Conservation (phyloP, 768 basidiomycete genomes). For the Cubamyces sp. region DNA sequence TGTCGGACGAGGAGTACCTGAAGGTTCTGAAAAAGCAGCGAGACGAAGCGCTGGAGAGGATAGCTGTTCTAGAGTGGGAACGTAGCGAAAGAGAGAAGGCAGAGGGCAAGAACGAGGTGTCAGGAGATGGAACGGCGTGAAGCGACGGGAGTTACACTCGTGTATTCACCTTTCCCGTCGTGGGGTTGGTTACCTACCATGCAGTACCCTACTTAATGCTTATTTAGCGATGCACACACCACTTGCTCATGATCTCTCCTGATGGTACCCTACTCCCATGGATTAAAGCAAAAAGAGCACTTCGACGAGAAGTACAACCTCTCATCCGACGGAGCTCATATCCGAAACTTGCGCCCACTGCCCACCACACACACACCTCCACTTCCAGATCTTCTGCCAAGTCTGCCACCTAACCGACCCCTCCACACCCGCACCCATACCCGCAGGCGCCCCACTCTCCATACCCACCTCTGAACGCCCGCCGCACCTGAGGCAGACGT, state of each 20-base stretch:
- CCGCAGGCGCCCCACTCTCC: conserved; percentile 30
- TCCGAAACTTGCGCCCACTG: conserved; percentile 44
- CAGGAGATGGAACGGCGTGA: not conserved
- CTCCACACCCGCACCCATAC: conserved; percentile 21
- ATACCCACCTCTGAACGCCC: conserved; percentile 52
- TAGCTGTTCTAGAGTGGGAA: conserved; percentile 57
- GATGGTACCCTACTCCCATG: not conserved
- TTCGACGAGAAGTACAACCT: not conserved
- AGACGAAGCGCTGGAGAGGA: conserved; percentile 55
- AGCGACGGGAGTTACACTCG: too few relatives aligned
- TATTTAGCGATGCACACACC: too few relatives aligned
- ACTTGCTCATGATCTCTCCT: too few relatives aligned
- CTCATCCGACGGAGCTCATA: not conserved
- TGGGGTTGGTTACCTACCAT: too few relatives aligned
- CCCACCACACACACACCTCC: conserved; percentile 74
- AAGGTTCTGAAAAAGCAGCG: conserved; percentile 59
- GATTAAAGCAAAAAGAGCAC: not conserved
- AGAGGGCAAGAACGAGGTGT: not conserved
- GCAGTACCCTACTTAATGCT: too few relatives aligned
- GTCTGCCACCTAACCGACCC: conserved; percentile 53
- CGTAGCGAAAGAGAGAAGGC: conserved; percentile 5
- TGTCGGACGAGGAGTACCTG: conserved; percentile 79
- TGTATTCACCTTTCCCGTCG: too few relatives aligned
- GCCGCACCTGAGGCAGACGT: conserved; percentile 66
- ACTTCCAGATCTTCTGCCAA: conserved; percentile 68